These are phyloP conservation scores for Craspedostauros australis DNA, from an alignment of 108 stramenopile species.

Conservation along the genomic window DNA sequence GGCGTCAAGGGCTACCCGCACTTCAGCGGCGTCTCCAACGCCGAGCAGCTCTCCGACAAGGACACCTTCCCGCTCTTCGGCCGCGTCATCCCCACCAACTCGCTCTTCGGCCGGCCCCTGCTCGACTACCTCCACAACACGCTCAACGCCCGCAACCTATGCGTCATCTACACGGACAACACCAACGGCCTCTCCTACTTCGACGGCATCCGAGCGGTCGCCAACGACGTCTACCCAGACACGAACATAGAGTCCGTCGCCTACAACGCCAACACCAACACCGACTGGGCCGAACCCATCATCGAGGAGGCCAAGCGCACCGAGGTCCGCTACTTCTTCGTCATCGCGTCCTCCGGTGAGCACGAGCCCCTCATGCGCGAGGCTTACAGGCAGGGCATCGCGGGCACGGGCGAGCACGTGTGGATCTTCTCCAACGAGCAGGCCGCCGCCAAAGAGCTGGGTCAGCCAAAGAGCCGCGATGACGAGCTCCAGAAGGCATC, in stretches of 20 bases:
- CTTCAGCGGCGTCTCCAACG: constrained; percentile 7
- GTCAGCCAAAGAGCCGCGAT: no score
- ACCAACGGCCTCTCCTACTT: constrained; percentile 28
- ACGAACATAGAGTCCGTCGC: constrained; percentile 11
- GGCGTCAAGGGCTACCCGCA: constrained; percentile 11
- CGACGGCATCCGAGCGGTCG: constrained; percentile 7
- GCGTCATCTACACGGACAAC: constrained; percentile 23
- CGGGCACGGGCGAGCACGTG: constrained; percentile 32
- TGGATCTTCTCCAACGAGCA: constrained; percentile 34
- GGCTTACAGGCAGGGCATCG: constrained; percentile 28
- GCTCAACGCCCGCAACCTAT: constrained; percentile 1
- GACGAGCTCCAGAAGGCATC: constrained; percentile 6
- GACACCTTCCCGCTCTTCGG: constrained; percentile 19
- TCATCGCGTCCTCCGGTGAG: constrained; percentile 1
- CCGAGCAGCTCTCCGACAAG: constrained; percentile 11
- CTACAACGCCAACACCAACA: neutral
- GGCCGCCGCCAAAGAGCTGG: no score
- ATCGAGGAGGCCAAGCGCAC: constrained; percentile 1
- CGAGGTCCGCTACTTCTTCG: constrained; percentile 29
- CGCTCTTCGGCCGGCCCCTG: neutral
- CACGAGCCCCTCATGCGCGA: constrained; percentile 24
- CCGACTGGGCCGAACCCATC: neutral
- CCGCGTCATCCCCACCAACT: constrained; percentile 15
- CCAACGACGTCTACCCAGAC: constrained; percentile 5
- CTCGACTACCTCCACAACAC: neutral